Base-by-base conservation (phyloP, 768 basidiomycete genomes). In the Serendipita indica region DNA sequence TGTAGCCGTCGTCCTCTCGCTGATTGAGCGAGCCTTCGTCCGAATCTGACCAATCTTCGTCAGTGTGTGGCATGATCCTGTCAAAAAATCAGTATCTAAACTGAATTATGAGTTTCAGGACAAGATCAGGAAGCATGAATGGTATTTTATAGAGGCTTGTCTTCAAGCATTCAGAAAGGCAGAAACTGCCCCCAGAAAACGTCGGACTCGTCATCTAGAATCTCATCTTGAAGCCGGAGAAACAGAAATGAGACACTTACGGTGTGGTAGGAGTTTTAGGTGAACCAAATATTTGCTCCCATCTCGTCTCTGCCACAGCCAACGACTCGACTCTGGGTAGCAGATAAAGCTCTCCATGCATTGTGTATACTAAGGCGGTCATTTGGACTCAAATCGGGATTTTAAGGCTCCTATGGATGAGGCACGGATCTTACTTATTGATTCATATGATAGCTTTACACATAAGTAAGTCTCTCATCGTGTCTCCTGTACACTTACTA, bases 81-180 rank as follows among this genome's bases (percentile, higher is more conserved):
- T 28, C 20, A 33, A 16, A 25, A n/a, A 52, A 54, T 34, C 61
- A 39, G 60, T 33, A 57, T 25, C 41, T 45, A 28, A n/a, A n/a
- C n/a, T n/a, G n/a, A n/a, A 58, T 57, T 58, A 64, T 60, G 37
- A 61, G 60, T 64, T 57, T 5, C 56, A 32, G 54, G 66, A 58
- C 67, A 65, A 65, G 72, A 89, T 89, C 90, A 89, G 73, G 75
- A 83, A 75, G 87, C 89, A 90, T 91, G 89, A 91, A 91, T 90
- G 87, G 88, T 85, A 85, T 73, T 75, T 66, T 67, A 70, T 72
- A 70, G 68, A 71, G 69, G 61, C 74, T 73, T 65, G 49, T 89
- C 86, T 79, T 88, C 87, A 84, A 67, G 62, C 74, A 63, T 60
- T 43, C 72, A 69, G 64, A 63, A 49, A 66, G 71, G 69, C 75